phyloP scores from a whole-genome alignment of 2,329 filamentous ascomycete genomes.

The Alternaria postmessia region DNA sequence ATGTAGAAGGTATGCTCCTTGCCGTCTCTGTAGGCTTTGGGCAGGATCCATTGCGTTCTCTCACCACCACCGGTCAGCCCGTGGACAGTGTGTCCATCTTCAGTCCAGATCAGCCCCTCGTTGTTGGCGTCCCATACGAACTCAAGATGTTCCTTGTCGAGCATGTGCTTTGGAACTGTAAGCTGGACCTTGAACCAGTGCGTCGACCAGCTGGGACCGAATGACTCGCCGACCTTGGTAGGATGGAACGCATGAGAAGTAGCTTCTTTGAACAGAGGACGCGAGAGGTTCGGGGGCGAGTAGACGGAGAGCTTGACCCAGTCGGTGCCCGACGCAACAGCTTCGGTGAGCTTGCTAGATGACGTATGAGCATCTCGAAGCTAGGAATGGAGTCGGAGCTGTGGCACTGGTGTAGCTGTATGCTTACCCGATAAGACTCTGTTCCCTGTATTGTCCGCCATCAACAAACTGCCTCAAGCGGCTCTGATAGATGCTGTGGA shows the following conservation, averaged over 20 bases:
- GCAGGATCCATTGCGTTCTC: conserved; percentile 89
- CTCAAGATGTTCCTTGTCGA: conserved; percentile 82
- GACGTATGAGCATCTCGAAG: conserved; percentile 22
- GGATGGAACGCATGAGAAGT: conserved; percentile 76
- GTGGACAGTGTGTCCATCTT: conserved; percentile 88
- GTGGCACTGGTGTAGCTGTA: not conserved
- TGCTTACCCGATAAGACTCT: conserved; percentile 75
- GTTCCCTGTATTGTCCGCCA: conserved; percentile 72
- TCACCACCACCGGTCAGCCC: conserved; percentile 91
- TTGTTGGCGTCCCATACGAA: conserved; percentile 96
- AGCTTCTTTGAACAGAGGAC: conserved; percentile 88
- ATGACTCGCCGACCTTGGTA: conserved; percentile 77
- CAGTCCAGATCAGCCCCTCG: conserved; percentile 92
- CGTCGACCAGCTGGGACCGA: conserved; percentile 95
- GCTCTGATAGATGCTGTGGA: conserved; percentile 83
- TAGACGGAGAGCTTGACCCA: conserved; percentile 87
- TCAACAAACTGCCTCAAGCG: conserved; percentile 83
- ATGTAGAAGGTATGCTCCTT: conserved; percentile 91
- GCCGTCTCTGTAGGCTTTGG: conserved; percentile 80
- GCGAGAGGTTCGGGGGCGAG: conserved; percentile 78
- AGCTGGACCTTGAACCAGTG: conserved; percentile 94
- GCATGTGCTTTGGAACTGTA: conserved; percentile 76
- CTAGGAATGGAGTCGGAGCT: not conserved
- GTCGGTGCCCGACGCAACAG: conserved; percentile 70
- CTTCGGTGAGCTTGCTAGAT: conserved; percentile 75